Conservation (phyloP, 257 asterid species). For the Oldenlandia corymbosa region DNA sequence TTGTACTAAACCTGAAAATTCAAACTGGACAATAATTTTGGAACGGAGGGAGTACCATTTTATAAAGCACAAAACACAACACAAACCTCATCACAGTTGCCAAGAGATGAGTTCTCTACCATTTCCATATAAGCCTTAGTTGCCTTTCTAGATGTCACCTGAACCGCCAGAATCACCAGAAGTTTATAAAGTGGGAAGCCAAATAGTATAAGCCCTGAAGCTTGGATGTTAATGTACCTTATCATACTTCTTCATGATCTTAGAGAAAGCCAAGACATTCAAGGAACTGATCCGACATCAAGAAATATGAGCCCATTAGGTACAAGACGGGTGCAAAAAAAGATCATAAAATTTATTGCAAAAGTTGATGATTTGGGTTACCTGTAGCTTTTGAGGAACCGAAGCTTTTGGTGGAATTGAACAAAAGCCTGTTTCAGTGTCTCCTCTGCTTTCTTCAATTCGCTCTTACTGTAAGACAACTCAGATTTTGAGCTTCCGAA, state of each 20-base stretch:
- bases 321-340: too few species aligned
- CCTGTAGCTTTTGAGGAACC: conserved; percentile 65
- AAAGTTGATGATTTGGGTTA: conserved; percentile 10
- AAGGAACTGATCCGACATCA: conserved; percentile 60
- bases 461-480: conserved; percentile 51
- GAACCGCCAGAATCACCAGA: background rate
- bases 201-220: background rate
- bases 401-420: conserved; percentile 59
- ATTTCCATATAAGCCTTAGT: conserved; percentile 61
- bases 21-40: too few species aligned
- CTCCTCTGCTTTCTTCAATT: conserved; percentile 60
- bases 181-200: background rate
- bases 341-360: too few species aligned
- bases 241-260: conserved; percentile 88
- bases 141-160: conserved; percentile 76
- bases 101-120: conserved; percentile 66
- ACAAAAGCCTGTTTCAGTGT: conserved; percentile 51
- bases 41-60: too few species aligned
- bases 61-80: background rate
- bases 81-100: conserved; percentile 76
- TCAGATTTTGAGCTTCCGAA: conserved; percentile 35
- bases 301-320: too few species aligned
- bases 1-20: too few species aligned
- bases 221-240: conserved; percentile 49
- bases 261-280: conserved; percentile 74